Evolutionary conservation across 164 flowering plant species (phyloP).

Genomic region (Umbellularia californica): DNA sequence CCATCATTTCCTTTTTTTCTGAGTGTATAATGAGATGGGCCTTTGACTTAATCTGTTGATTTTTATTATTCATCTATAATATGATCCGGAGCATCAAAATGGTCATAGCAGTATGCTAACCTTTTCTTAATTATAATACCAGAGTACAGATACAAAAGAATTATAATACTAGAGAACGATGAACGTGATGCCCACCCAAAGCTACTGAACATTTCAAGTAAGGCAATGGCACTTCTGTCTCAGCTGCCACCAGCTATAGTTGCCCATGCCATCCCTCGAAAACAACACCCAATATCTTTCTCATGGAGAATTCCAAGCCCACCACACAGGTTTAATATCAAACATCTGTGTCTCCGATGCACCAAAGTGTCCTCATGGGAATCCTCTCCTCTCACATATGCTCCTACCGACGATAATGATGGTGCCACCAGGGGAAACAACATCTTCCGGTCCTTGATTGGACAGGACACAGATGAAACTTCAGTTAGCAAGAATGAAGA

Average conservation of each 20-base stretch:
- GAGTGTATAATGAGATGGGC: not conserved
- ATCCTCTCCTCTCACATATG: conserved; percentile 54
- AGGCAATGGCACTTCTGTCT: conserved; percentile 29
- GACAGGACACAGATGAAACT: conserved; percentile 30
- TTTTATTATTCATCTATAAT: not conserved
- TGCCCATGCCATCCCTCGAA: conserved; percentile 3
- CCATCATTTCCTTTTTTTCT: no score
- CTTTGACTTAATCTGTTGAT: not conserved
- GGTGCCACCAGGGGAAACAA: conserved; percentile 28
- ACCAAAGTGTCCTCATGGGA: conserved; percentile 60
- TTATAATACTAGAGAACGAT: not conserved
- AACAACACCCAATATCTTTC: conserved; percentile 10
- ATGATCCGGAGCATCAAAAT: not conserved
- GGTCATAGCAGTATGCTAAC: not conserved
- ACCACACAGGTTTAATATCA: conserved; percentile 11
- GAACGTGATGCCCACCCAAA: not conserved
- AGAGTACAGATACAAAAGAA: not conserved
- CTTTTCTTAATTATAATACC: not conserved
- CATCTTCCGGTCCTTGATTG: conserved; percentile 52
- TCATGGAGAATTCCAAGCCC: conserved; percentile 17
- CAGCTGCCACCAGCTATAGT: conserved; percentile 17
- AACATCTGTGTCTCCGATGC: conserved; percentile 31
- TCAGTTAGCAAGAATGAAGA: conserved; percentile 12
- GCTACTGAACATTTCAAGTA: conserved; percentile 9
- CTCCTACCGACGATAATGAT: conserved; percentile 34